Conservation (phyloP, 345 rosid genomes). For the Citropsis articulata region DNA sequence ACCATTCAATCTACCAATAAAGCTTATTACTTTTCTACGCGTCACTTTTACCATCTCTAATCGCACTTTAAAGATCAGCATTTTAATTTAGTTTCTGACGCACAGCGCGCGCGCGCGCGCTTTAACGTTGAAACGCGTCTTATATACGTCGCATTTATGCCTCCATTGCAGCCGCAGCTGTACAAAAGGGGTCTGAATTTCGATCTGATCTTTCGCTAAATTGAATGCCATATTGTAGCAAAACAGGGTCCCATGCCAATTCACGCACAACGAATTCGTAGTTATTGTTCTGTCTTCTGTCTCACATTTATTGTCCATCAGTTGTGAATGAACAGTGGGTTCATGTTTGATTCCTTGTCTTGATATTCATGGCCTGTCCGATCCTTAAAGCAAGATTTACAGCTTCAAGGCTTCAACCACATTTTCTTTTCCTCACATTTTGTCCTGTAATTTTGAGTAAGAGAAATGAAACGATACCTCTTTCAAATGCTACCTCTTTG, state of each 20-base stretch:
- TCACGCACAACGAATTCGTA: not conserved
- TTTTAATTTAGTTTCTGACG: too few relatives aligned
- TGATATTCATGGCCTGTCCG: too few relatives aligned
- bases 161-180: not conserved
- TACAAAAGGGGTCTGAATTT: not conserved
- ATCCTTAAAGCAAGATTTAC: too few relatives aligned
- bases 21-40: too few relatives aligned
- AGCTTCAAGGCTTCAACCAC: not conserved
- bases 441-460: not conserved
- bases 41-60: too few relatives aligned
- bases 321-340: not conserved
- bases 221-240: not conserved
- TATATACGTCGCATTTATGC: too few relatives aligned
- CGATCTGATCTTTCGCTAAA: not conserved
- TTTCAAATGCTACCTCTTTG: too few relatives aligned
- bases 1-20: too few relatives aligned
- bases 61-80: too few relatives aligned
- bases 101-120: too few relatives aligned
- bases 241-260: constrained; percentile 4
- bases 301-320: not conserved
- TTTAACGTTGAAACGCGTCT: too few relatives aligned
- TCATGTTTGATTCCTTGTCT: not conserved
- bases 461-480: not conserved
- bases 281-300: not conserved
- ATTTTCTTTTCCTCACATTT: not conserved